Conservation (phyloP, 805 yeast genomes). For the Kodamaea hsintzibuensis region DNA sequence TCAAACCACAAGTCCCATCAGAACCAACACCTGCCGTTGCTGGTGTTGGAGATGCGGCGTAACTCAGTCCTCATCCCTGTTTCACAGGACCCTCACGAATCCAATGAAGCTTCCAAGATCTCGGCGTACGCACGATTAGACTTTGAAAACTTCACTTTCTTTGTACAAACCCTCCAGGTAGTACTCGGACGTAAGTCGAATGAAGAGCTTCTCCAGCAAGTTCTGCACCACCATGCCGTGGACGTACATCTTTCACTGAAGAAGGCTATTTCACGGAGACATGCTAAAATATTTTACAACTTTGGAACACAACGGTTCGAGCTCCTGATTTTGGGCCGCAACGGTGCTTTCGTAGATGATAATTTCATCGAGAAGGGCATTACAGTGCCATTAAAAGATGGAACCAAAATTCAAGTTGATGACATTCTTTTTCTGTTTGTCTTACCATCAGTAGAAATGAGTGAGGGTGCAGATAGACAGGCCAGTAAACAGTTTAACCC, state of each 20-base stretch:
- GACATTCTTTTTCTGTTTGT: constrained; percentile 87
- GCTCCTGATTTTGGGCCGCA: constrained; percentile 85
- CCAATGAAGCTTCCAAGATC: constrained; percentile 31
- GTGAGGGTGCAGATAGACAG: constrained; percentile 19
- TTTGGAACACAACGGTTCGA: constrained; percentile 96
- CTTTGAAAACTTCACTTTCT: constrained; percentile 89
- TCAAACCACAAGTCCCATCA: neutral
- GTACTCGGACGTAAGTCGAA: constrained; percentile 82
- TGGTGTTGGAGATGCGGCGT: constrained; percentile 15
- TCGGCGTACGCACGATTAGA: constrained; percentile 77
- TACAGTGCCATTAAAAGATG: constrained; percentile 83
- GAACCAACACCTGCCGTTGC: neutral
- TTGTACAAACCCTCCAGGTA: constrained; percentile 94
- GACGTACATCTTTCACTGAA: constrained; percentile 93
- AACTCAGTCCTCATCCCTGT: constrained; percentile 20
- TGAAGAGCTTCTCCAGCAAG: constrained; percentile 51
- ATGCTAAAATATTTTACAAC: constrained; percentile 94
- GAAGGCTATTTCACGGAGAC: constrained; percentile 90
- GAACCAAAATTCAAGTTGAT: constrained; percentile 87
- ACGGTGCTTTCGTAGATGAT: constrained; percentile 96
- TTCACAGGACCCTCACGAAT: constrained; percentile 12
- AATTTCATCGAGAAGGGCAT: constrained; percentile 85
- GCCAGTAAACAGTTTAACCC: constrained; percentile 48
- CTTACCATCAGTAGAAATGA: constrained; percentile 65
- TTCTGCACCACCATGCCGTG: constrained; percentile 61